Evolutionary conservation across 805 yeast species (phyloP).

Genomic region (Starmerella apicola): DNA sequence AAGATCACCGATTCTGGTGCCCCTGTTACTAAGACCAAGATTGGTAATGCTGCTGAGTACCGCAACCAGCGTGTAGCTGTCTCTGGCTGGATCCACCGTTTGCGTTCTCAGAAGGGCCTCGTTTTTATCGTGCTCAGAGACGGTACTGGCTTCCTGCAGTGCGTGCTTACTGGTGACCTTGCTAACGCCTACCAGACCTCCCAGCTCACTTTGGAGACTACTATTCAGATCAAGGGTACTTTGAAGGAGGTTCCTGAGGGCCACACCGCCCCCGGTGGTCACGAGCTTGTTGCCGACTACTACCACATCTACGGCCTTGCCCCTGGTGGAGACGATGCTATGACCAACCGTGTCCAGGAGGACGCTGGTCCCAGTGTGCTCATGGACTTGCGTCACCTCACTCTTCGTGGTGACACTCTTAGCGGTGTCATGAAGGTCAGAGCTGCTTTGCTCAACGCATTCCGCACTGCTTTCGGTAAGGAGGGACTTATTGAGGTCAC

Average conservation of each 20-base stretch:
- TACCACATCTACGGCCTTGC: conserved; percentile 85
- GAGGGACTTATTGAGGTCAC: conserved; percentile 80
- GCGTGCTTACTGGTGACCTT: conserved; percentile 78
- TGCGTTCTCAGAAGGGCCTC: conserved; percentile 83
- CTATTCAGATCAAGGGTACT: conserved; percentile 68
- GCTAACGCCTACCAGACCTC: conserved; percentile 81
- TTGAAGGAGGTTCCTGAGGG: conserved; percentile 85
- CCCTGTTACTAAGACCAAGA: conserved; percentile 62
- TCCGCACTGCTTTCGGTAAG: conserved; percentile 67
- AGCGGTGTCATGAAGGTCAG: conserved; percentile 91
- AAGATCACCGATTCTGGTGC: conserved; percentile 56
- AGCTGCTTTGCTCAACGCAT: conserved; percentile 57
- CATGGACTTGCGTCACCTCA: conserved; percentile 87
- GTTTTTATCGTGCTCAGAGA: conserved; percentile 88
- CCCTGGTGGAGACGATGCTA: conserved; percentile 90
- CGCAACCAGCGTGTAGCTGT: conserved; percentile 64
- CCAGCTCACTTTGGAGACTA: conserved; percentile 78
- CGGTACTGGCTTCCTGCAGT: conserved; percentile 84
- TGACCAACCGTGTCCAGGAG: conserved; percentile 89
- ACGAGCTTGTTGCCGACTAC: conserved; percentile 82
- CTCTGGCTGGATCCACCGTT: conserved; percentile 93
- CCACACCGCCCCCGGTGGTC: conserved; percentile 94
- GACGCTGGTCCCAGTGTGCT: conserved; percentile 85
- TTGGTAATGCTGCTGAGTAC: conserved; percentile 39
- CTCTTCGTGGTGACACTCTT: conserved; percentile 92